Evolutionary conservation across 1,284 basidiomycete species (phyloP).

Genomic region (Ganoderma meredithae): DNA sequence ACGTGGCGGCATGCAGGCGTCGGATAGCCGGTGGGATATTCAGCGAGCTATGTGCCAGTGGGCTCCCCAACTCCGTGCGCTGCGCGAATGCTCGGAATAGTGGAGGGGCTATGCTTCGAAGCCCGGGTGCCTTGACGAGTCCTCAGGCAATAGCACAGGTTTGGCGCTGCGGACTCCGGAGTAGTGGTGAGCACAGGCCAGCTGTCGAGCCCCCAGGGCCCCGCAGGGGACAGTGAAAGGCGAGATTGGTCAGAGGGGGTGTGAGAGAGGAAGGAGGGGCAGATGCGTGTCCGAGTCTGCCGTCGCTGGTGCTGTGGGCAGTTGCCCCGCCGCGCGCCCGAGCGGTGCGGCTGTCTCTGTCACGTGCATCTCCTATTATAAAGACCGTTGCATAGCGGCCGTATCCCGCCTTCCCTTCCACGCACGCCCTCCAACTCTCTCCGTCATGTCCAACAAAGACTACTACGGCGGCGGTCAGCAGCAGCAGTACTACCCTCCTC

Average conservation of each 20-base stretch:
- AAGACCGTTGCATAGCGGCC: conserved; percentile 19
- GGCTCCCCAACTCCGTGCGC: neutral
- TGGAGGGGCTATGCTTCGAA: neutral
- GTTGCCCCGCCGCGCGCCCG: conserved; percentile 2
- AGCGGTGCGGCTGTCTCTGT: conserved; percentile 9
- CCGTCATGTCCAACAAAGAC: conserved; percentile 75
- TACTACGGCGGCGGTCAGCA: conserved; percentile 64
- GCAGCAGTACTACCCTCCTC: conserved; percentile 71
- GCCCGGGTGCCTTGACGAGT: neutral
- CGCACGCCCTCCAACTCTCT: conserved; percentile 26
- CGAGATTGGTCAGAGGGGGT: conserved; percentile 16
- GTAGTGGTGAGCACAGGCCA: neutral
- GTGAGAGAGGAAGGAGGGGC: conserved; percentile 4
- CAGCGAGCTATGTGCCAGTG: neutral
- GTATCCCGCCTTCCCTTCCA: conserved; percentile 16
- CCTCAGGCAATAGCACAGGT: conserved; percentile 11
- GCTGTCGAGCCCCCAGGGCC: neutral
- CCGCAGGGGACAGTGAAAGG: neutral
- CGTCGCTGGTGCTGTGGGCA: neutral
- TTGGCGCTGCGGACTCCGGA: conserved; percentile 18
- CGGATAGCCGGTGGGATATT: neutral
- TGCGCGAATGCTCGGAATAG: no score
- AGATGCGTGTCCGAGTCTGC: neutral
- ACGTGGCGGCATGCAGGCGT: neutral
- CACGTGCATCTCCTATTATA: conserved; percentile 32